phyloP scores from a whole-genome alignment of 2,329 filamentous ascomycete species.

The Fusarium robinianum region DNA sequence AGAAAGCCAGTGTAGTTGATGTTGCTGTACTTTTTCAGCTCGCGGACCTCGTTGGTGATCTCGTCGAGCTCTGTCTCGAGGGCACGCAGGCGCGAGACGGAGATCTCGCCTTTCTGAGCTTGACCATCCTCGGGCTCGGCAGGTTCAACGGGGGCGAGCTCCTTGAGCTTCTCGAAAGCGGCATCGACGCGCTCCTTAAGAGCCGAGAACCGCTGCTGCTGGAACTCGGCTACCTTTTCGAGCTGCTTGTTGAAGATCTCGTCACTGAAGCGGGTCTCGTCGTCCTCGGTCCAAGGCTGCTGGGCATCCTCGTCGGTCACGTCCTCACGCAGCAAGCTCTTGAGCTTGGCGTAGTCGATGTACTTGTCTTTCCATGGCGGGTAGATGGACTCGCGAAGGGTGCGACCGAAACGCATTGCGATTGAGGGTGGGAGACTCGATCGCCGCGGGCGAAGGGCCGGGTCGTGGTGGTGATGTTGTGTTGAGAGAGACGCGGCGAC shows the following conservation, averaged over 20 bases:
- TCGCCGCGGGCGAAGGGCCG: conserved; percentile 5
- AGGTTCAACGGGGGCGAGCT: conserved; percentile 64
- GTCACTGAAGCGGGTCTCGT: conserved; percentile 92
- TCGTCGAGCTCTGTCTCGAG: conserved; percentile 79
- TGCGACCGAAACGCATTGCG: conserved; percentile 90
- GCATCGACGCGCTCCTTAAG: conserved; percentile 60
- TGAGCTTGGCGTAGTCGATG: conserved; percentile 94
- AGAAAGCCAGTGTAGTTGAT: conserved; percentile 98
- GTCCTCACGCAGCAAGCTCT: conserved; percentile 83
- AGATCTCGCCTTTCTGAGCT: conserved; percentile 53
- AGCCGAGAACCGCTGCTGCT: conserved; percentile 71
- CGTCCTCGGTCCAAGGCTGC: conserved; percentile 85
- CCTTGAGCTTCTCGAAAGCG: conserved; percentile 72
- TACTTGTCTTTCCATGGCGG: conserved; percentile 90
- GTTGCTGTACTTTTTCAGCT: conserved; percentile 92
- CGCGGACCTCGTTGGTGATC: conserved; percentile 88
- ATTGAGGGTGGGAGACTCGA: conserved; percentile 5
- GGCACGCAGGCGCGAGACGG: conserved; percentile 63
- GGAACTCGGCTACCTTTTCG: conserved; percentile 92
- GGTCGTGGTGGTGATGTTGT: neutral
- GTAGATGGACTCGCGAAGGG: conserved; percentile 78
- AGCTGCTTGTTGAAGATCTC: conserved; percentile 94
- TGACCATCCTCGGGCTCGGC: conserved; percentile 56
- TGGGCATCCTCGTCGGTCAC: conserved; percentile 60
- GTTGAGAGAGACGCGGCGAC: no score